These are phyloP conservation scores for Tuctoria greenei DNA, from an alignment of 176 grass and related monocot species.

Conservation along the genomic window DNA sequence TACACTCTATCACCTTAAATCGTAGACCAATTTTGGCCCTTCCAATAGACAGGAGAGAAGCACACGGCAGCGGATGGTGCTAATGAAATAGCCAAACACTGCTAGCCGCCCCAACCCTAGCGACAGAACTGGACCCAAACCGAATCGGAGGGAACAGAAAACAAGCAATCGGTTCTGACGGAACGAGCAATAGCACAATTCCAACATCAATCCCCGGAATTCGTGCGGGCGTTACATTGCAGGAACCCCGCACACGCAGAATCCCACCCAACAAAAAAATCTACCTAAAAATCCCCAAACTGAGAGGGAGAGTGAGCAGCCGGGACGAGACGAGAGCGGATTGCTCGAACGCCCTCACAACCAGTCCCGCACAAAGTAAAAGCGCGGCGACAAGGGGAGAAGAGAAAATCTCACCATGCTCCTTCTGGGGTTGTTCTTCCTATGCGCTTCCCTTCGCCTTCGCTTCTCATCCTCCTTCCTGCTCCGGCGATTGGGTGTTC, in stretches of 20 bases:
- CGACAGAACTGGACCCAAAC: background rate
- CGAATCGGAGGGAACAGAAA: background rate
- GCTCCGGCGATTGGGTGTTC: background rate
- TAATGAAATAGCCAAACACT: background rate
- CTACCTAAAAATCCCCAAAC: background rate
- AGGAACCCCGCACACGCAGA: background rate
- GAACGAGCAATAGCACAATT: background rate
- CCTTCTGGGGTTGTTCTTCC: background rate
- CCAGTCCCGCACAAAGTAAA: background rate
- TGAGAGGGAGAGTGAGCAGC: background rate
- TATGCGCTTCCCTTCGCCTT: background rate
- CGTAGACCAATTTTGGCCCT: background rate
- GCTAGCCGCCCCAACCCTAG: slow-evolving; percentile 25
- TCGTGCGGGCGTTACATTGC: background rate
- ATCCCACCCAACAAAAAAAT: no score
- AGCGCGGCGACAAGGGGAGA: background rate
- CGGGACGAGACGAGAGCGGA: background rate
- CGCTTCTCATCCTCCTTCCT: background rate
- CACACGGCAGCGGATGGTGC: background rate
- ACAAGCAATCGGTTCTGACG: background rate
- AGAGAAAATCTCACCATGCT: background rate
- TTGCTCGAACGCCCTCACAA: background rate
- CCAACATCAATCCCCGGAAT: background rate
- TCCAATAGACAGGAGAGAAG: background rate
- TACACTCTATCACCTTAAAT: background rate